phyloP scores from a whole-genome alignment of 805 yeast genomes.

The Metschnikowia gelsemii region DNA sequence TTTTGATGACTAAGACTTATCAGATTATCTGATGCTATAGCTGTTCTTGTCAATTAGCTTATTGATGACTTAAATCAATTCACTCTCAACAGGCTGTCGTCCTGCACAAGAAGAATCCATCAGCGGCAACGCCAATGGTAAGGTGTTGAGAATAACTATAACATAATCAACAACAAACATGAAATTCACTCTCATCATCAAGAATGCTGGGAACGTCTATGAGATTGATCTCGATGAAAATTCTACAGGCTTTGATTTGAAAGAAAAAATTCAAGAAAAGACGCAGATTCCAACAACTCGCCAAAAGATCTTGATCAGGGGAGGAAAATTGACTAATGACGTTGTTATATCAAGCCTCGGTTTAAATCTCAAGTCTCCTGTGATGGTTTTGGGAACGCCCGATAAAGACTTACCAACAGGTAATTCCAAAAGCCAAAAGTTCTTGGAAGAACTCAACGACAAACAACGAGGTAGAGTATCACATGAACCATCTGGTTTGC shows the following conservation, averaged over 20 bases:
- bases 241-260: conserved; percentile 62
- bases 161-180: conserved; percentile 3
- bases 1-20: too few species aligned
- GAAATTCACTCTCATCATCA: conserved; percentile 27
- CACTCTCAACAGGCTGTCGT: neutral
- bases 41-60: too few species aligned
- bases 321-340: conserved; percentile 83
- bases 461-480: conserved; percentile 38
- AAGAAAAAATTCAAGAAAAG: conserved; percentile 62
- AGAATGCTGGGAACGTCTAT: conserved; percentile 44
- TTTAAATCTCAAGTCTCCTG: conserved; percentile 61
- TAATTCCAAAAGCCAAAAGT: conserved; percentile 55
- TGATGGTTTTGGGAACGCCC: conserved; percentile 93
- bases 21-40: too few species aligned
- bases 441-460: conserved; percentile 66
- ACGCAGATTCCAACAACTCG: conserved; percentile 86
- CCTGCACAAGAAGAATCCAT: conserved; percentile 1
- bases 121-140: neutral
- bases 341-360: conserved; percentile 49
- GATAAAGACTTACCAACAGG: conserved; percentile 56
- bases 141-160: neutral
- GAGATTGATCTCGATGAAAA: conserved; percentile 45
- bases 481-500: conserved; percentile 62
- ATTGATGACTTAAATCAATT: neutral
- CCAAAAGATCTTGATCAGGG: conserved; percentile 86